Percentiles rank a stretch among this genome's conserved stretches.
phyloP scores from a whole-genome alignment of 306 rosid genomes.

The Datisca glomerata region DNA sequence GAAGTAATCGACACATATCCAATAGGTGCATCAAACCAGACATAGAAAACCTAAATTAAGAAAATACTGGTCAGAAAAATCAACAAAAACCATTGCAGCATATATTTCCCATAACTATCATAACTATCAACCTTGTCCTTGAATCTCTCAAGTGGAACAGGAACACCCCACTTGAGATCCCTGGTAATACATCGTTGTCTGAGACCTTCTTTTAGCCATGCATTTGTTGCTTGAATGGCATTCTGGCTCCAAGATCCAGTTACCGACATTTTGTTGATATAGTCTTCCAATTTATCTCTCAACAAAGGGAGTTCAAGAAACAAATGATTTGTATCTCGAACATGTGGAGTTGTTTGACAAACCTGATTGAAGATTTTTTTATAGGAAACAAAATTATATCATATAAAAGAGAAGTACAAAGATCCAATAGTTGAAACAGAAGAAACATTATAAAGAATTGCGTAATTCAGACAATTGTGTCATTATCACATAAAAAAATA shows the following conservation, averaged over 20 bases:
- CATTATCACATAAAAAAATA: no score
- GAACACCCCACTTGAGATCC: constrained; percentile 99
- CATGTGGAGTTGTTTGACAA: constrained; percentile 60
- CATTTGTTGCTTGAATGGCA: constrained; percentile 79
- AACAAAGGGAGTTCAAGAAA: constrained; percentile 87
- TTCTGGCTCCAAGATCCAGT: constrained; percentile 91
- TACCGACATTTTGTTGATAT: constrained; percentile 60
- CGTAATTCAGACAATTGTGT: no score
- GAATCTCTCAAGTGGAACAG: constrained; percentile 86
- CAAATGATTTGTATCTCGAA: constrained; percentile 79
- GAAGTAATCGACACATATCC: constrained; percentile 88
- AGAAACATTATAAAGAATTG: no score
- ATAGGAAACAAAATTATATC: no score
- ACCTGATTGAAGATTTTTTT: constrained; percentile 29
- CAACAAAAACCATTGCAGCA: no score
- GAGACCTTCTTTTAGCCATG: constrained; percentile 88
- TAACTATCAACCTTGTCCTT: constrained; percentile 53
- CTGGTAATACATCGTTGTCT: constrained; percentile 80
- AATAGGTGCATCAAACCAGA: constrained; percentile 98
- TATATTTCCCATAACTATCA: no score
- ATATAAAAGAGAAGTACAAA: no score
- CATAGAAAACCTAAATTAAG: constrained; percentile 69
- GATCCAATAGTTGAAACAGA: neutral
- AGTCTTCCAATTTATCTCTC: constrained; percentile 56
- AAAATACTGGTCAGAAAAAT: neutral